These are phyloP conservation scores for Suhomyces coccinellae DNA, from an alignment of 1,139 yeast species.

Conservation along the genomic window DNA sequence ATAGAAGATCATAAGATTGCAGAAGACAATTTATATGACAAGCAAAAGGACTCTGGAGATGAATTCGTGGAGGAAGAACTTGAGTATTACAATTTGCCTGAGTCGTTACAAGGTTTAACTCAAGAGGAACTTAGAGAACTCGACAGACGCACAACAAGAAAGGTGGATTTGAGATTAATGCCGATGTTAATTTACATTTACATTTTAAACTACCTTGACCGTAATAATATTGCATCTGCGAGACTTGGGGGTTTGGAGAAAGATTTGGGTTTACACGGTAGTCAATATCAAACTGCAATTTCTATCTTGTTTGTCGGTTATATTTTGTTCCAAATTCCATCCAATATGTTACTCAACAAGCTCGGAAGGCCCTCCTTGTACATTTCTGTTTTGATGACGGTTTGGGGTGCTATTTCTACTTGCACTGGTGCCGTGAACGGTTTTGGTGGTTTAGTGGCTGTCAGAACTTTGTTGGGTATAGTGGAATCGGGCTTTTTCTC, in stretches of 20 bases:
- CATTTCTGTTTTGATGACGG: conserved; percentile 50
- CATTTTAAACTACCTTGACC: conserved; percentile 55
- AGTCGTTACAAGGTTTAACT: conserved; percentile 31
- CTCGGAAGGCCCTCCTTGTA: conserved; percentile 53
- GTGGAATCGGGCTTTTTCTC: conserved; percentile 63
- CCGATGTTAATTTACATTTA: conserved; percentile 57
- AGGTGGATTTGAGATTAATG: conserved; percentile 53
- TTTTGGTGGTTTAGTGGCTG: conserved; percentile 44
- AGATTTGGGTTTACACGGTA: conserved; percentile 49
- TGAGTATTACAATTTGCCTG: conserved; percentile 26
- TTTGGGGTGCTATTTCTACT: conserved; percentile 55
- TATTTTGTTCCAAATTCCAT: conserved; percentile 59
- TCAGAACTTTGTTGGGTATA: conserved; percentile 55
- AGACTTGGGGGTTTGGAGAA: conserved; percentile 56
- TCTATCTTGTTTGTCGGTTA: conserved; percentile 63
- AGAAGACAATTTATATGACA: too few relatives aligned
- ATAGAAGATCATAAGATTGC: neutral
- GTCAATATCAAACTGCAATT: conserved; percentile 56
- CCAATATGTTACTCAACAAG: conserved; percentile 49
- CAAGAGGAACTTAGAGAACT: conserved; percentile 38
- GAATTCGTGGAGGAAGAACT: conserved; percentile 3
- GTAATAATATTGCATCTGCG: conserved; percentile 64
- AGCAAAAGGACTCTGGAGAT: conserved; percentile 3
- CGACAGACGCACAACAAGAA: conserved; percentile 44
- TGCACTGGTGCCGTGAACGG: conserved; percentile 44